These are phyloP conservation scores for Nadsonia fulvescens DNA, from an alignment of 805 yeast genomes.

Conservation along the genomic window DNA sequence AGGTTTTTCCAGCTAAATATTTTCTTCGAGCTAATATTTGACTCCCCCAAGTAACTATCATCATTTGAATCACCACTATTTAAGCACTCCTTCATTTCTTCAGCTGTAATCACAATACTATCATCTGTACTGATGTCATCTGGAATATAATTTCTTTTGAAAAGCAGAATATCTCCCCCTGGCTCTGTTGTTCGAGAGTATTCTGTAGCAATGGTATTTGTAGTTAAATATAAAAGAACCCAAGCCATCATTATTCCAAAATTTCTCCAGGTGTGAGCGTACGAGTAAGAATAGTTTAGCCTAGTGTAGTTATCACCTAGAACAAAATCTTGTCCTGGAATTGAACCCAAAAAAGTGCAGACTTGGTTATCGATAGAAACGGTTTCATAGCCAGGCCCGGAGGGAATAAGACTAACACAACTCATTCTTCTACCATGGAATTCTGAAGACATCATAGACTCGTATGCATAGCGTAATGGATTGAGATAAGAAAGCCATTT, in stretches of 20 bases:
- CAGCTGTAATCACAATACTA: constrained; percentile 10
- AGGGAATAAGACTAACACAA: constrained; percentile 41
- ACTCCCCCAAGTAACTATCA: too few species aligned
- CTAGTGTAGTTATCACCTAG: constrained; percentile 41
- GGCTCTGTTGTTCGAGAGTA: constrained; percentile 16
- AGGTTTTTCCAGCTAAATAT: too few species aligned
- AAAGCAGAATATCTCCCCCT: constrained; percentile 18
- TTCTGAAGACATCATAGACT: constrained; percentile 28
- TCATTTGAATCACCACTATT: too few species aligned
- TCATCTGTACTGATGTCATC: constrained; percentile 16
- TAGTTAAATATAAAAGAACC: constrained; percentile 20
- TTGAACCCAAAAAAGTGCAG: constrained; percentile 46
- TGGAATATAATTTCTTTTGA: constrained; percentile 21
- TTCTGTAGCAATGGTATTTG: constrained; percentile 20
- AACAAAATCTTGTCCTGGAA: constrained; percentile 33
- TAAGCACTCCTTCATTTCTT: constrained; percentile 12
- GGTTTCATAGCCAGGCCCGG: constrained; percentile 34
- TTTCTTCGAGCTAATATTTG: too few species aligned
- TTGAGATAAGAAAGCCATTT: constrained; percentile 31
- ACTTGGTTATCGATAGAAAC: constrained; percentile 24
- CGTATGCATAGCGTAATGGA: constrained; percentile 29
- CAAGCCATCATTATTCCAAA: constrained; percentile 47
- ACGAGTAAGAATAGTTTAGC: constrained; percentile 31
- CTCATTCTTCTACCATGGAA: constrained; percentile 32
- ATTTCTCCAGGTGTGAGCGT: constrained; percentile 62